These are phyloP conservation scores for Cerrena zonata DNA, from an alignment of 1,284 basidiomycete genomes.

Conservation along the genomic window DNA sequence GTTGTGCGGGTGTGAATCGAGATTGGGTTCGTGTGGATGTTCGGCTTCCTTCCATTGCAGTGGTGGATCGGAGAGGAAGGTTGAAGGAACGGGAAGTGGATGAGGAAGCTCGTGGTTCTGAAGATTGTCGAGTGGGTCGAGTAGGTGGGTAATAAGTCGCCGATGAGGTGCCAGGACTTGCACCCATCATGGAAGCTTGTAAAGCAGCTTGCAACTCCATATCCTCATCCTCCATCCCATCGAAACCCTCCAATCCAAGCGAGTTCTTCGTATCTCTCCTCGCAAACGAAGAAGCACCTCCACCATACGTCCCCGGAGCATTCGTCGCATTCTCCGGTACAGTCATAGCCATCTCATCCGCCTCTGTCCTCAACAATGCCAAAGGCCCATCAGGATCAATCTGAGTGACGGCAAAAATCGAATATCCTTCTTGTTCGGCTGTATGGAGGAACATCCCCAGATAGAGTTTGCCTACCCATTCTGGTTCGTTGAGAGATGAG, in stretches of 20 bases:
- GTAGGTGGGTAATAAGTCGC: constrained; percentile 1
- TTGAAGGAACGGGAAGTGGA: background rate
- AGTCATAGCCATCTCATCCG: constrained; percentile 58
- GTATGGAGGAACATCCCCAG: constrained; percentile 83
- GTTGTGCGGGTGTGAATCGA: background rate
- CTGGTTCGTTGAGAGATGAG: constrained; percentile 65
- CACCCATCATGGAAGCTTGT: constrained; percentile 62
- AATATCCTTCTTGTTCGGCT: constrained; percentile 85
- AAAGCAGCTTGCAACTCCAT: constrained; percentile 80
- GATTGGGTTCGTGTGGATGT: background rate
- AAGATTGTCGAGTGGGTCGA: background rate
- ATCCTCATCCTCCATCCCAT: constrained; percentile 75
- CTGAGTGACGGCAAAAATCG: constrained; percentile 75
- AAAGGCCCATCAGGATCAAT: constrained; percentile 41
- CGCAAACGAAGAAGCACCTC: constrained; percentile 8
- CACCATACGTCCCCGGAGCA: constrained; percentile 1
- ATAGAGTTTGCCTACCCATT: constrained; percentile 81
- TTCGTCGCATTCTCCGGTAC: constrained; percentile 52
- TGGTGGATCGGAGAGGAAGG: background rate
- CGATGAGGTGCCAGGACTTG: constrained; percentile 7
- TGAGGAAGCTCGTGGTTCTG: no score
- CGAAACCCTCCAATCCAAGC: constrained; percentile 17
- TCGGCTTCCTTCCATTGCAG: background rate
- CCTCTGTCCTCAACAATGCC: constrained; percentile 56
- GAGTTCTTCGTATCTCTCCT: constrained; percentile 5